Conservation (phyloP, 768 basidiomycete genomes). For the Trametes sanguinea region DNA sequence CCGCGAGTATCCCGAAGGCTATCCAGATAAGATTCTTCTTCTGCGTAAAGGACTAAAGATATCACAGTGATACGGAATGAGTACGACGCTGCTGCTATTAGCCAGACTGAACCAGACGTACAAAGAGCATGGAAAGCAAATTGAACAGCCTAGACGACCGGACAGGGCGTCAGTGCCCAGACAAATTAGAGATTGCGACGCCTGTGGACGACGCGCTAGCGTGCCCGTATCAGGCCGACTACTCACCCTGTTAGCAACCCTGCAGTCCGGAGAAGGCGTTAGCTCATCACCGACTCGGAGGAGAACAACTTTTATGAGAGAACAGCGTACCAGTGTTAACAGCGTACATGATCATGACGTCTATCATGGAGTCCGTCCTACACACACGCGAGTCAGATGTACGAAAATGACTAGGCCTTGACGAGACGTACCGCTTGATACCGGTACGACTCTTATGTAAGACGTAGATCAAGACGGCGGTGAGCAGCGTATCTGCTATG, state of each 20-base stretch:
- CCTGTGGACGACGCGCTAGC: no score
- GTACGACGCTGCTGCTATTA: no score
- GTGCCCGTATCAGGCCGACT: no score
- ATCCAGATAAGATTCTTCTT: conserved; percentile 2
- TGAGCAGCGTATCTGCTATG: conserved; percentile 2
- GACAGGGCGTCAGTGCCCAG: not conserved
- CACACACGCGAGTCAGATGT: no score
- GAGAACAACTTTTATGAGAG: no score
- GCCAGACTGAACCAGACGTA: not conserved
- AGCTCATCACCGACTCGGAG: no score
- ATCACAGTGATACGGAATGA: not conserved
- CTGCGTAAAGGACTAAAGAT: not conserved
- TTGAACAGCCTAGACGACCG: not conserved
- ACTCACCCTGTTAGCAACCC: not conserved
- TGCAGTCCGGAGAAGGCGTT: not conserved
- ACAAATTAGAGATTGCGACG: no score
- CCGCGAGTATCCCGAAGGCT: not conserved
- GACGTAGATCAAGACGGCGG: not conserved
- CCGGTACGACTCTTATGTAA: conserved; percentile 10
- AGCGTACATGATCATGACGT: conserved; percentile 1
- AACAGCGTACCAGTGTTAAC: conserved; percentile 1
- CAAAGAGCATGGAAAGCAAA: conserved; percentile 1
- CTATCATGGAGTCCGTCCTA: conserved; percentile 8
- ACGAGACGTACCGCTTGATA: not conserved
- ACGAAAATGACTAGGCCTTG: no score